Base-by-base conservation (phyloP, 495 filamentous ascomycete genomes). In the Viridothelium virens region DNA sequence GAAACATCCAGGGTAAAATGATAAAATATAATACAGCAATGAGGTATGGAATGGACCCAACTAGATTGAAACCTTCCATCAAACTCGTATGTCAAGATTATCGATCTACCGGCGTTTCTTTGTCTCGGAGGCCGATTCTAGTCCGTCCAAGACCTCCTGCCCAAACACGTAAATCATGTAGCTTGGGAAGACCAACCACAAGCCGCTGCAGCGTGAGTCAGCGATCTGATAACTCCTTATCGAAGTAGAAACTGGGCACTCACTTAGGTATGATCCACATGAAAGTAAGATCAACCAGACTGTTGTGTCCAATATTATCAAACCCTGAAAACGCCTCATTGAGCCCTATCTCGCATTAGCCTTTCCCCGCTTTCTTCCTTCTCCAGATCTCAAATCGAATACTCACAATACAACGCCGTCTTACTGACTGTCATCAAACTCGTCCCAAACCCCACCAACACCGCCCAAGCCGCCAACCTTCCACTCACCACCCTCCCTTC, bases 401-500 rank as follows among this genome's bases (percentile, higher is more conserved):
- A 81, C 87, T 81, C 72, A 92, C 91, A 88, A 72, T 96, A 97
- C 16, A 97, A 77, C 64, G 89, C 71, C 16, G 92, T 96, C 84
- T 96, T 96, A 76, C 86, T 88, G 1, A 94, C 70, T 1, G 93
- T 96, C 88, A 94, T 89, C 2, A 91, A 79, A 5, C 85, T 85
- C 1, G 86, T 82, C 38, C 81, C 80, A 68, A 88, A 93, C 4
- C 82, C 90, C 33, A 89, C 69, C 64, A 96, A 67, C 44, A 88
- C 80, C 2, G 90, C 88, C 61, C 81, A 69, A 0, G 82, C 89
- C 2, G 85, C 91, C 59, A 69, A 76, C 14, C 80, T 76, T 0
- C 90, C 89, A 39, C 76, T 74, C 5, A 92, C 75, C 34, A 80
- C 79, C 71, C 82, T 81, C 2, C 79, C 79, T 36, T 80, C 77